These are phyloP conservation scores for Fusarium algeriense DNA, from an alignment of 2,329 filamentous ascomycete species.

Conservation along the genomic window DNA sequence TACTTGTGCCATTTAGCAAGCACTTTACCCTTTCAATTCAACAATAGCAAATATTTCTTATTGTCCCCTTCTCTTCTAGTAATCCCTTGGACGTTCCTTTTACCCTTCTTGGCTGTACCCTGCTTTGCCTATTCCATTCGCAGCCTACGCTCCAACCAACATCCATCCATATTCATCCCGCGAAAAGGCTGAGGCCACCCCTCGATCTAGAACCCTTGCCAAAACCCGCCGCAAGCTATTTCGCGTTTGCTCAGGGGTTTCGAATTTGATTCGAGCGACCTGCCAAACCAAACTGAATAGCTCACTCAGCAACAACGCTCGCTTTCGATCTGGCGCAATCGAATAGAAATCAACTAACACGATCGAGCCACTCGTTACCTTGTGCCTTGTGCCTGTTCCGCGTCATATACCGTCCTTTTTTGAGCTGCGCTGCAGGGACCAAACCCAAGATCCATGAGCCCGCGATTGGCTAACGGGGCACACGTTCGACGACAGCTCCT, in stretches of 20 bases:
- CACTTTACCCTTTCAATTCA: constrained; percentile 17
- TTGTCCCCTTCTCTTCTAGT: constrained; percentile 12
- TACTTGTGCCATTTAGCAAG: background rate
- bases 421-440: constrained; percentile 28
- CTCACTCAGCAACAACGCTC: constrained; percentile 34
- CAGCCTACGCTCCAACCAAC: constrained; percentile 10
- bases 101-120: background rate
- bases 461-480: constrained; percentile 45
- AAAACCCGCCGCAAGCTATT: constrained; percentile 42
- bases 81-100: constrained; percentile 2
- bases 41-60: constrained; percentile 10
- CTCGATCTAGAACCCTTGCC: constrained; percentile 49
- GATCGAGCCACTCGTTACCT: constrained; percentile 6
- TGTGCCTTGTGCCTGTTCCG: constrained; percentile 2
- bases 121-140: constrained; percentile 11
- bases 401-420: background rate
- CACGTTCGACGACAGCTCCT: constrained; percentile 37
- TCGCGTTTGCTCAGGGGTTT: constrained; percentile 51
- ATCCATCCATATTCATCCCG: constrained; percentile 30
- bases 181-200: constrained; percentile 48
- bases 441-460: constrained; percentile 42
- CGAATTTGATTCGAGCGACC: constrained; percentile 31
- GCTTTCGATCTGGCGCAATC: constrained; percentile 11
- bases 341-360: constrained; percentile 9
- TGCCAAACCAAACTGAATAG: constrained; percentile 42